These are phyloP conservation scores for Colletotrichum sp. DNA, from an alignment of 2,329 filamentous ascomycete genomes.

Conservation along the genomic window DNA sequence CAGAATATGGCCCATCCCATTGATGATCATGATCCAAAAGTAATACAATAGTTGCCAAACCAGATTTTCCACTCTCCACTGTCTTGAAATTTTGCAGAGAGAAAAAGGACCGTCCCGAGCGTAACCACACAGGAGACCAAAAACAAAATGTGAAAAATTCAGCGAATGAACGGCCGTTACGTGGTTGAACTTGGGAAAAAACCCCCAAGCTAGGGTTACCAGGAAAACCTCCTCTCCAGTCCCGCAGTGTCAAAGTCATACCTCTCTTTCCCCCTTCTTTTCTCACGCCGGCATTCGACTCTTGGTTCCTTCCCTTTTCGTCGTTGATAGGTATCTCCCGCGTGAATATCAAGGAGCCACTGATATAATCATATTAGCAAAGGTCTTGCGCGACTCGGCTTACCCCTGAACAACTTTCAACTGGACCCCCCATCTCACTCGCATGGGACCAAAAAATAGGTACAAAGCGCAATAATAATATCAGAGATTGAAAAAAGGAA, in stretches of 20 bases:
- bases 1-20: background rate
- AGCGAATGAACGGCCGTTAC: slow-evolving; percentile 20
- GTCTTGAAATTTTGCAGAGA: background rate
- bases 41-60: background rate
- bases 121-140: background rate
- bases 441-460: background rate
- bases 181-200: slow-evolving; percentile 18
- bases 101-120: background rate
- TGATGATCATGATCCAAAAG: background rate
- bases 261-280: background rate
- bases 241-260: background rate
- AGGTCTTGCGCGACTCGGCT: background rate
- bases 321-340: background rate
- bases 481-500: background rate
- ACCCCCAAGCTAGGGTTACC: slow-evolving; percentile 1
- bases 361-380: slow-evolving; percentile 14
- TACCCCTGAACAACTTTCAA: slow-evolving; percentile 6
- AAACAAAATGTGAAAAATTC: background rate
- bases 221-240: slow-evolving; percentile 13
- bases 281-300: background rate
- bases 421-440: background rate
- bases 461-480: background rate
- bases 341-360: background rate
- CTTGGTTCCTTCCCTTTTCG: background rate
- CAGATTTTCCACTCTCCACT: background rate